Evolutionary conservation across 345 rosid genomes (phyloP).

Genomic region (Boechera divaricarpa): DNA sequence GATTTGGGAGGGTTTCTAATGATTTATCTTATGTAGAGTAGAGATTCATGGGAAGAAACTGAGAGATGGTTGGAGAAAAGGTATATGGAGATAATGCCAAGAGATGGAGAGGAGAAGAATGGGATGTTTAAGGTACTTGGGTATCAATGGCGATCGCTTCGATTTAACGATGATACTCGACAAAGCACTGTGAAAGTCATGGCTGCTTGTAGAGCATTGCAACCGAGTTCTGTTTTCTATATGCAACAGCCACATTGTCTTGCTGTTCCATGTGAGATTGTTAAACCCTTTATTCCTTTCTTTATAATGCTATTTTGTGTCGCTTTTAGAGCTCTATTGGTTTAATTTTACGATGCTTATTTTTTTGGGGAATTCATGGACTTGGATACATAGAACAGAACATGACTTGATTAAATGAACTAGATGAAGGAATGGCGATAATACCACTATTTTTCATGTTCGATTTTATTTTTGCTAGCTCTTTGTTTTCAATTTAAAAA

Average conservation of each 20-base stretch:
- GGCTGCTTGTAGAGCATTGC: conserved; percentile 65
- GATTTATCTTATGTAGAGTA: conserved; percentile 50
- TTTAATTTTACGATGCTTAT: background rate
- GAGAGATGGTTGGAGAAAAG: conserved; percentile 84
- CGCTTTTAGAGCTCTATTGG: background rate
- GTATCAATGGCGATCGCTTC: conserved; percentile 89
- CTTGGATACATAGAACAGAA: background rate
- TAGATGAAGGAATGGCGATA: conserved; percentile 1
- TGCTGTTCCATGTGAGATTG: conserved; percentile 81
- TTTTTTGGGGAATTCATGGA: background rate
- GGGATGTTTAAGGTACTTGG: conserved; percentile 67
- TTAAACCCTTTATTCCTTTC: conserved; percentile 1
- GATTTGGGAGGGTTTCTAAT: background rate
- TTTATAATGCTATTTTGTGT: conserved; percentile 2
- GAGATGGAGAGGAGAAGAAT: conserved; percentile 38
- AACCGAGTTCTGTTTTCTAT: conserved; percentile 57
- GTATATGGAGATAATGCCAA: conserved; percentile 52
- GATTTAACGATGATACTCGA: conserved; percentile 75
- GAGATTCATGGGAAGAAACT: conserved; percentile 63
- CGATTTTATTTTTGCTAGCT: background rate
- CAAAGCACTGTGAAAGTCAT: conserved; percentile 90
- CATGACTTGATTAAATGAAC: conserved; percentile 2
- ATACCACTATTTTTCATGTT: background rate
- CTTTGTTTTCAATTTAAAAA: background rate
- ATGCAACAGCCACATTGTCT: conserved; percentile 89